Evolutionary conservation across 208 protist species (phyloP), one percentile per base, ranked within the genome.

Genomic region (Trypanosoma scelopori): DNA sequence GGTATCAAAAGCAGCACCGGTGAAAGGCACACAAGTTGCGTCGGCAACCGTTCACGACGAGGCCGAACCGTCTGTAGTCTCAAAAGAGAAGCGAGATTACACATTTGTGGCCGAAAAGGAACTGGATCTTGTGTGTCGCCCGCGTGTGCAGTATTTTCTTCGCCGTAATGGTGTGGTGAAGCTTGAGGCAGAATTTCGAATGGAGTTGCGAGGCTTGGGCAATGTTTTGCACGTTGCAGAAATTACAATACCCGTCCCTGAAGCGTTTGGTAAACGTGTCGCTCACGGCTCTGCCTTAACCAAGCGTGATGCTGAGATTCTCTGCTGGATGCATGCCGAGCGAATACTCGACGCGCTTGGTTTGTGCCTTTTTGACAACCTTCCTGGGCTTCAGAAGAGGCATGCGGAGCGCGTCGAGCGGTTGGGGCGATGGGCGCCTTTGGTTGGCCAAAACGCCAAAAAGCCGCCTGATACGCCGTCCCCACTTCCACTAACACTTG

Each of bases 241-340:
- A 39, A 71, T 74, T 67, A 42, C 43, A 1, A 41, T 93, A 45
- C 87, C 86, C 12, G 41, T 88, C 30, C 76, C 81, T 27, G 59
- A 57, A 4, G 52, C 39, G 27, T 78, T 69, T 55, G 58, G 64
- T 28, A 51, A 42, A n/a, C 61, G 69, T 25, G 39, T 74, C 50
- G 56, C 76, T 50, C 69, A 65, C 39, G 30, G 92, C 15, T 69
- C 76, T 5, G 89, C 89, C 12, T 56, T 78, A 28, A 91, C 86
- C 0, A 88, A 91, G 62, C 81, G 79, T 23, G 92, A 97, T 55
- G 89, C 92, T 18, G 92, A 97, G 20, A 35, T 81, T n/a, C 74
- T 95, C 13, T 81, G 75, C 13, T 97, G 85, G 84, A 95, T 97
- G 92, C 92, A 97, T 62, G 92, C 92, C 50, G 85, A 95, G 68